phyloP scores from a whole-genome alignment of 805 yeast species.

The Yamadazyma insecticola region DNA sequence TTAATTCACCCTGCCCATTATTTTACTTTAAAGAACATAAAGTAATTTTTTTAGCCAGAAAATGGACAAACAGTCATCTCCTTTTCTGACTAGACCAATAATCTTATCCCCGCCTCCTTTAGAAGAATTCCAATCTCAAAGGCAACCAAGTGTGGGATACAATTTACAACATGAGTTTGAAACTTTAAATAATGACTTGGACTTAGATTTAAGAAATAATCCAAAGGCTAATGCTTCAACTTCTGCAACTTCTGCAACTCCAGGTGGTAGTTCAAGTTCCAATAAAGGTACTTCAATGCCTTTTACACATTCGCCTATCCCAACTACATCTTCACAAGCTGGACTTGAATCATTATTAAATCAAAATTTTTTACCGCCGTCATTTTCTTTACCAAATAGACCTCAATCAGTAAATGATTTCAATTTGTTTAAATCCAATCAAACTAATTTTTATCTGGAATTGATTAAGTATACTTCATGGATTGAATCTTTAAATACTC shows the following conservation, averaged over 20 bases:
- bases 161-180: conserved; percentile 45
- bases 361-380: conserved; percentile 24
- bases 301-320: conserved; percentile 5
- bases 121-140: conserved; percentile 12
- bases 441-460: conserved; percentile 43
- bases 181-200: conserved; percentile 42
- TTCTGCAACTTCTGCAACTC: not conserved
- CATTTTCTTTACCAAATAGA: conserved; percentile 29
- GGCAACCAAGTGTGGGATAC: conserved; percentile 43
- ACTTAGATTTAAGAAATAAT: conserved; percentile 35
- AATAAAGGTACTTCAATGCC: not conserved
- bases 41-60: conserved; percentile 44
- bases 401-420: conserved; percentile 43
- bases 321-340: conserved; percentile 12
- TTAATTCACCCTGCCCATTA: too few species aligned
- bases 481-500: conserved; percentile 47
- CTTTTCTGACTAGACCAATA: conserved; percentile 29
- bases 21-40: conserved; percentile 50
- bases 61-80: conserved; percentile 15
- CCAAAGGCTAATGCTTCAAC: not conserved
- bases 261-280: conserved; percentile 1
- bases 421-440: conserved; percentile 8
- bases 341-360: conserved; percentile 24
- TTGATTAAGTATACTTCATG: conserved; percentile 46
- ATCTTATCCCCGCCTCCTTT: conserved; percentile 40